These are phyloP conservation scores for Euryodendron excelsum DNA, from an alignment of 148 eudicot species.

Conservation along the genomic window DNA sequence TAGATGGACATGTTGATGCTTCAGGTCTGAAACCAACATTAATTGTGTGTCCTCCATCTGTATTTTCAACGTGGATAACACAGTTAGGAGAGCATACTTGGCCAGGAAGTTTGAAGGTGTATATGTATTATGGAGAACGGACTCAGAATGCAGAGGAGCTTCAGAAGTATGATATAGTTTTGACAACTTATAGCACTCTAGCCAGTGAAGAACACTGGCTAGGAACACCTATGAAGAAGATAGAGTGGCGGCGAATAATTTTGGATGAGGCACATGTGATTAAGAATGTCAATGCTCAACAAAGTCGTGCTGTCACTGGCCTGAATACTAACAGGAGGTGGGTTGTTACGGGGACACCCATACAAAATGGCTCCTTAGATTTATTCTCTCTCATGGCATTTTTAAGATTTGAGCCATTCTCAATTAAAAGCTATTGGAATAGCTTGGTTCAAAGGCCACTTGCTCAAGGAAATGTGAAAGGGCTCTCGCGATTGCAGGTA, in stretches of 20 bases:
- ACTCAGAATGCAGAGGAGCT: constrained; percentile 59
- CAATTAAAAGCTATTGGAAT: constrained; percentile 71
- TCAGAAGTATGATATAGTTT: constrained; percentile 70
- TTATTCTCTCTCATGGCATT: constrained; percentile 80
- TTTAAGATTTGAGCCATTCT: constrained; percentile 84
- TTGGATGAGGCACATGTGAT: constrained; percentile 91
- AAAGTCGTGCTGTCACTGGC: constrained; percentile 65
- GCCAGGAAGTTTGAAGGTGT: constrained; percentile 54
- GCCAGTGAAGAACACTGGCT: constrained; percentile 42
- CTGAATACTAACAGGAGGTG: constrained; percentile 70
- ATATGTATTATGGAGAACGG: constrained; percentile 78
- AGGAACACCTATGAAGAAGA: constrained; percentile 58
- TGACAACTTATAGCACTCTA: constrained; percentile 75
- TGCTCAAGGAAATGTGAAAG: constrained; percentile 56
- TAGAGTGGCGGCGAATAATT: constrained; percentile 82
- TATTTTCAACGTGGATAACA: constrained; percentile 74
- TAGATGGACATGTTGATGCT: constrained; percentile 12
- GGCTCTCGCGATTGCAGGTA: constrained; percentile 84
- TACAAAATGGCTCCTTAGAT: too few species aligned
- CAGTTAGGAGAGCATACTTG: constrained; percentile 71
- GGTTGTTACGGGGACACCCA: constrained; percentile 93
- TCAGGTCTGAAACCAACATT: constrained; percentile 46
- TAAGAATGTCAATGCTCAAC: constrained; percentile 65
- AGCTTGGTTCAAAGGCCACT: constrained; percentile 78
- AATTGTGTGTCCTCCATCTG: constrained; percentile 82